Conservation (phyloP, 192 early-diverging fungal genomes). For the Coemansia sp. region DNA sequence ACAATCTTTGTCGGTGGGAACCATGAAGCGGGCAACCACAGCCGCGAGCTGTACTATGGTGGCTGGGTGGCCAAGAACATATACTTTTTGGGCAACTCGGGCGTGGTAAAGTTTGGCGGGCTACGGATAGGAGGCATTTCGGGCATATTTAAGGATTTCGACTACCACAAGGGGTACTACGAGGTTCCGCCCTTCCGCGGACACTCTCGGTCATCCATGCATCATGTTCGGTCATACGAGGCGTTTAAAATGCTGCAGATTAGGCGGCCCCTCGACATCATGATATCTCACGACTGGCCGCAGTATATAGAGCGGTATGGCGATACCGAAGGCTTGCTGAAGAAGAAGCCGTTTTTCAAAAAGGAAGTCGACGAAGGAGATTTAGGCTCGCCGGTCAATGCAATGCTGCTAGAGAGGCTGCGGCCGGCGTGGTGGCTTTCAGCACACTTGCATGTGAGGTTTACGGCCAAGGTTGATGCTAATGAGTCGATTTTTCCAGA, state of each 20-base stretch:
- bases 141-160: slow-evolving; percentile 76
- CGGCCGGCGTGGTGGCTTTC: slow-evolving; percentile 91
- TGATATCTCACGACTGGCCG: slow-evolving; percentile 98
- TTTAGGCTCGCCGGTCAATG: slow-evolving; percentile 74
- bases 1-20: slow-evolving; percentile 98
- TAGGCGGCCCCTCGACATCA: slow-evolving; percentile 74
- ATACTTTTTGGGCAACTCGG: slow-evolving; percentile 84
- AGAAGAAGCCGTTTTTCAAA: slow-evolving; percentile 69
- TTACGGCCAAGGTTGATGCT: slow-evolving; percentile 66
- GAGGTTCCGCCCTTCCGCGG: slow-evolving; percentile 77
- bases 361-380: slow-evolving; percentile 59
- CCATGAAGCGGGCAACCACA: slow-evolving; percentile 92
- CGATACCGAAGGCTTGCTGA: slow-evolving; percentile 59
- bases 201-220: slow-evolving; percentile 64
- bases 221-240: slow-evolving; percentile 87
- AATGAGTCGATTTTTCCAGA: slow-evolving; percentile 18
- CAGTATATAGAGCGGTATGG: slow-evolving; percentile 79
- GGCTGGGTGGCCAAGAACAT: slow-evolving; percentile 95
- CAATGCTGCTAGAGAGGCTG: slow-evolving; percentile 69
- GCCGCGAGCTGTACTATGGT: slow-evolving; percentile 95
- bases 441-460: slow-evolving; percentile 94
- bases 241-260: slow-evolving; percentile 74
- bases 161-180: slow-evolving; percentile 65
- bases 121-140: slow-evolving; percentile 91
- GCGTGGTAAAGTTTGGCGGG: slow-evolving; percentile 83